Evolutionary conservation across 768 basidiomycete species (phyloP).

Genomic region (Nidula microcarpa): DNA sequence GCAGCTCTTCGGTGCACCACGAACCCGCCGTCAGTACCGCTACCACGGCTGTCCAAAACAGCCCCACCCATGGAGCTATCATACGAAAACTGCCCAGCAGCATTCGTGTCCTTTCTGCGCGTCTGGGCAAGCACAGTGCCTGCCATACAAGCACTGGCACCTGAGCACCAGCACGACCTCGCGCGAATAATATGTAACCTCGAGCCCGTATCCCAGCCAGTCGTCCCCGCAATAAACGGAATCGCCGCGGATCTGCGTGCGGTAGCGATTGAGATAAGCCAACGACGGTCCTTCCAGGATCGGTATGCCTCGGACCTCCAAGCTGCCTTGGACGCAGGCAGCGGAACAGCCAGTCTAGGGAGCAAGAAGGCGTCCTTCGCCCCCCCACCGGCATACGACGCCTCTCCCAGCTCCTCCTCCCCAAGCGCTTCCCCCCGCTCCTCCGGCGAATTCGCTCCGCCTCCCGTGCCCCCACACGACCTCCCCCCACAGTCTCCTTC

Average conservation of each 20-base stretch:
- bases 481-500: conserved; percentile 16
- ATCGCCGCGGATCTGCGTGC: conserved; percentile 81
- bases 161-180: conserved; percentile 76
- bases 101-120: conserved; percentile 64
- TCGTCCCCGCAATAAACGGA: conserved; percentile 41
- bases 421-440: conserved; percentile 8
- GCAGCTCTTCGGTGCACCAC: conserved; percentile 76
- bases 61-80: conserved; percentile 56
- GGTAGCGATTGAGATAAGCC: conserved; percentile 85
- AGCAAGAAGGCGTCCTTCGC: conserved; percentile 59
- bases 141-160: conserved; percentile 54
- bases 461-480: conserved; percentile 10
- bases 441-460: conserved; percentile 1
- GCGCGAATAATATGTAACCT: conserved; percentile 77
- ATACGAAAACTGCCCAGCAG: conserved; percentile 61
- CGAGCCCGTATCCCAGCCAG: conserved; percentile 37
- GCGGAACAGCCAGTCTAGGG: conserved; percentile 17
- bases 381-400: conserved; percentile 67
- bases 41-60: conserved; percentile 55
- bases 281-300: conserved; percentile 80
- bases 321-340: conserved; percentile 71
- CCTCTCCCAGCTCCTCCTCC: conserved; percentile 20
- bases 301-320: conserved; percentile 73
- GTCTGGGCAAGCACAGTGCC: conserved; percentile 73
- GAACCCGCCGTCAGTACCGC: conserved; percentile 74